A percentile compares a stretch with the other conserved stretches of the same genome.
These are phyloP conservation scores for Microbotryum scabiosae DNA, from an alignment of 1,284 basidiomycete genomes.

Conservation along the genomic window DNA sequence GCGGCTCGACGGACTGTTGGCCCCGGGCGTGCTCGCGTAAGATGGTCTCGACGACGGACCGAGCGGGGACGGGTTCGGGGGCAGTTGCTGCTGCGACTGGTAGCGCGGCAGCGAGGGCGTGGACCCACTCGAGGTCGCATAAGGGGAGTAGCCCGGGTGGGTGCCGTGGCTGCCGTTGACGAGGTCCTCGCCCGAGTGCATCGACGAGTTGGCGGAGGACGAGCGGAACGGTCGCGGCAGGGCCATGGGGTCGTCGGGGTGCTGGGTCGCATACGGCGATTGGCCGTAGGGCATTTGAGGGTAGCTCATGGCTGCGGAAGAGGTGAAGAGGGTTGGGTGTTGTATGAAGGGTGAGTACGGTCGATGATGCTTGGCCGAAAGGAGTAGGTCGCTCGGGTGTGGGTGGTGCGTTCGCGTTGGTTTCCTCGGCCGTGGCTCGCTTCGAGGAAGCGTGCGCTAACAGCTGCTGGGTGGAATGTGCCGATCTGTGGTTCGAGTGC, in stretches of 20 bases:
- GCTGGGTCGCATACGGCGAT: no score
- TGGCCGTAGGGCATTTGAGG: not conserved
- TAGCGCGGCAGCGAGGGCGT: constrained; percentile 31
- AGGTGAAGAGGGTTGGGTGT: not conserved
- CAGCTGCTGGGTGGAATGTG: no score
- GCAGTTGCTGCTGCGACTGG: constrained; percentile 17
- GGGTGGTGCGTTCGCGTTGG: no score
- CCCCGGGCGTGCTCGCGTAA: constrained; percentile 10
- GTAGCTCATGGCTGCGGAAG: not conserved
- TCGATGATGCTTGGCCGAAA: no score
- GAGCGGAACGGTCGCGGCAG: constrained; percentile 20
- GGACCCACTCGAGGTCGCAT: constrained; percentile 12
- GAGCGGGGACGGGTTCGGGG: constrained; percentile 28
- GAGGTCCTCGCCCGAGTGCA: constrained; percentile 17
- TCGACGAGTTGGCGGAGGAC: constrained; percentile 20
- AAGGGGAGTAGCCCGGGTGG: constrained; percentile 2
- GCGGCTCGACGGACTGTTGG: constrained; percentile 19
- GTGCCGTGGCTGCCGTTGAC: constrained; percentile 7
- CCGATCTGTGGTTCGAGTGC: no score
- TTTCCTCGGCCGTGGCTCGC: no score
- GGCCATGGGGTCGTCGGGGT: not conserved
- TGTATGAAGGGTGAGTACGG: no score
- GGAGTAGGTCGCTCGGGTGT: no score
- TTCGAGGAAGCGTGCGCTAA: no score
- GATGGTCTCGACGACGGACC: constrained; percentile 23